A percentile compares a stretch with the other conserved stretches of the same genome.
phyloP scores from a whole-genome alignment of 148 eudicot genomes.

The Silene latifolia region DNA sequence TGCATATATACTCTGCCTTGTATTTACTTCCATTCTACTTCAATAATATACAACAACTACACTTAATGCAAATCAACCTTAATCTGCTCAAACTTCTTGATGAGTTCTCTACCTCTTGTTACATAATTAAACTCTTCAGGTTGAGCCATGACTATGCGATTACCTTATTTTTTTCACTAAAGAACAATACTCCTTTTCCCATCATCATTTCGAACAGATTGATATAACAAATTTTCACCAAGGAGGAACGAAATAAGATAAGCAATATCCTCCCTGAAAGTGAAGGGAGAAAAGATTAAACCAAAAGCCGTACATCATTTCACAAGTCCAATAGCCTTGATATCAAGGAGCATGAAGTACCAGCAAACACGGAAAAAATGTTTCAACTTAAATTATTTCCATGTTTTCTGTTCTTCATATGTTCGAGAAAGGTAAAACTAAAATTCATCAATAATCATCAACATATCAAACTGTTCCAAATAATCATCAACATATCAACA shows the following conservation, averaged over 20 bases:
- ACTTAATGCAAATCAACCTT: too few relatives aligned
- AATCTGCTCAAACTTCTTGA: too few relatives aligned
- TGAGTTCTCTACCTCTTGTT: too few relatives aligned
- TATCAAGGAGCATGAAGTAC: neutral
- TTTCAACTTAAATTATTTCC: neutral
- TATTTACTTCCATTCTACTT: too few relatives aligned
- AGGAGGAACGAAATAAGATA: neutral
- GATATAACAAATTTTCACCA: neutral
- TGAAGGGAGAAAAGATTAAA: neutral
- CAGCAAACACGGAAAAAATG: neutral
- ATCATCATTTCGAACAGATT: neutral
- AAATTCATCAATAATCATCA: neutral
- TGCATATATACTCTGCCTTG: too few relatives aligned
- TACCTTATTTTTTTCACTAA: neutral
- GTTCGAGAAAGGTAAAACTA: neutral
- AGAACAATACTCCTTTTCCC: neutral
- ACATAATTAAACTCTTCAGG: too few relatives aligned
- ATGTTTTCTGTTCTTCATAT: neutral
- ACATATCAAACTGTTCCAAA: too few relatives aligned
- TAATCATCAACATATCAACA: too few relatives aligned
- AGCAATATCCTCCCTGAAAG: constrained; percentile 2
- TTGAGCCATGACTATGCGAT: constrained; percentile 21
- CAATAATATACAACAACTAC: too few relatives aligned
- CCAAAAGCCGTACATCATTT: neutral
- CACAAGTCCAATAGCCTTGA: neutral